phyloP scores from a whole-genome alignment of 345 rosid genomes.

The Diplotaxis tenuifolia region DNA sequence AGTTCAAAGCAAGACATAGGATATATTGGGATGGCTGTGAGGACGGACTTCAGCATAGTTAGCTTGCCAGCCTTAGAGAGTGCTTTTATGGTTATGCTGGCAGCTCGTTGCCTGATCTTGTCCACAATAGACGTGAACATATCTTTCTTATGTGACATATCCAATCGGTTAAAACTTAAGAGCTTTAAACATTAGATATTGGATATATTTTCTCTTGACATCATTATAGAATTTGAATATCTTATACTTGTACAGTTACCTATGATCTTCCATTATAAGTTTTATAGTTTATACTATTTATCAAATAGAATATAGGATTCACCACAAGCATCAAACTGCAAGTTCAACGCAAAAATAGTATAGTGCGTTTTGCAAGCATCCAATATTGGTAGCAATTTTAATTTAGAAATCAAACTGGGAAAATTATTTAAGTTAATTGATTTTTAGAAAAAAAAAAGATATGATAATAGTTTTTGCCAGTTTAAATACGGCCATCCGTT shows the following conservation, averaged over 20 bases:
- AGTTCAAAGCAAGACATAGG: too few relatives aligned
- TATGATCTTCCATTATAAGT: neutral
- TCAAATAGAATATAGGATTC: neutral
- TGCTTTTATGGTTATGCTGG: too few relatives aligned
- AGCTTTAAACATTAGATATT: neutral
- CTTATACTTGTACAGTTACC: neutral
- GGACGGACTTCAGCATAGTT: too few relatives aligned
- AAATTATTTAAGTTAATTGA: neutral
- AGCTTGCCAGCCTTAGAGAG: too few relatives aligned
- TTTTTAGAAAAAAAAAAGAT: neutral
- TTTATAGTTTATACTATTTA: neutral
- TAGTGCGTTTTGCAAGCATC: neutral
- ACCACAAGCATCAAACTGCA: conserved; percentile 1
- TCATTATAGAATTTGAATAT: neutral
- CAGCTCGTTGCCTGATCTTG: too few relatives aligned
- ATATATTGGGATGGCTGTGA: too few relatives aligned
- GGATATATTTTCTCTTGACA: neutral
- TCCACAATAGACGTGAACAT: too few relatives aligned
- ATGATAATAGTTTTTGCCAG: neutral
- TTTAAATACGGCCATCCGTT: neutral
- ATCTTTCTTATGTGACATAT: neutral
- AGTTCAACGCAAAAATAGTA: neutral
- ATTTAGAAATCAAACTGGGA: neutral
- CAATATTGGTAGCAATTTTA: neutral
- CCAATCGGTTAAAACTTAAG: neutral